phyloP scores from a whole-genome alignment of 495 filamentous ascomycete species.

The Penicillium waksmanii region DNA sequence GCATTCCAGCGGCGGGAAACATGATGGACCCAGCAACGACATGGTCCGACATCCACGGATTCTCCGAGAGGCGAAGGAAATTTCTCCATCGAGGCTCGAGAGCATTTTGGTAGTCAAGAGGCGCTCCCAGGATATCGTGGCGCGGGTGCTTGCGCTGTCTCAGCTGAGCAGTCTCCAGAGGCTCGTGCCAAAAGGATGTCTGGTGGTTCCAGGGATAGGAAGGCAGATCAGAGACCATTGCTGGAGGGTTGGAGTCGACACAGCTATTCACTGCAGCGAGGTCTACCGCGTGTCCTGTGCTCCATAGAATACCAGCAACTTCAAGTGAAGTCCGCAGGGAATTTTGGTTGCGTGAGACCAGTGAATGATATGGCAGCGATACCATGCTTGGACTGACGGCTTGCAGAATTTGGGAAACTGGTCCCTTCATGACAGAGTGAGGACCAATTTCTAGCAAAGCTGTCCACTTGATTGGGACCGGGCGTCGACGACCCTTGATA shows the following conservation, averaged over 20 bases:
- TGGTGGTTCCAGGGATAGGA: constrained; percentile 51
- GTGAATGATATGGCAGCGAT: constrained; percentile 37
- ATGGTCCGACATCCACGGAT: constrained; percentile 42
- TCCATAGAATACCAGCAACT: constrained; percentile 43
- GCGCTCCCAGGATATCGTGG: constrained; percentile 49
- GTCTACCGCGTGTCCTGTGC: constrained; percentile 31
- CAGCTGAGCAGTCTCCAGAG: constrained; percentile 44
- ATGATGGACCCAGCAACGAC: constrained; percentile 27
- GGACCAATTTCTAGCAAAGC: constrained; percentile 59
- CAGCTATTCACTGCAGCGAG: constrained; percentile 25
- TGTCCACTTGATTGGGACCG: constrained; percentile 22
- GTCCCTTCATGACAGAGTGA: constrained; percentile 60
- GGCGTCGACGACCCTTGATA: constrained; percentile 26
- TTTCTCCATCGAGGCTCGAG: constrained; percentile 37
- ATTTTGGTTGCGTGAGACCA: constrained; percentile 38
- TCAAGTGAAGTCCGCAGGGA: constrained; percentile 34
- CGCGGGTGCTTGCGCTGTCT: constrained; percentile 29
- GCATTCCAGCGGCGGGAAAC: constrained; percentile 33
- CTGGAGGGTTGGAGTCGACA: constrained; percentile 15
- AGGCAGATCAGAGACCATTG: constrained; percentile 44
- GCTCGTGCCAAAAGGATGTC: constrained; percentile 41
- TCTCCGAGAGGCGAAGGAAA: constrained; percentile 30
- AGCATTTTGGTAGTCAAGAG: constrained; percentile 29
- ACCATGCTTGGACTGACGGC: constrained; percentile 23
- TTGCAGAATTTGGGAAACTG: constrained; percentile 61